Evolutionary conservation across 495 filamentous ascomycete genomes (phyloP).

Genomic region (Extremus antarcticus): DNA sequence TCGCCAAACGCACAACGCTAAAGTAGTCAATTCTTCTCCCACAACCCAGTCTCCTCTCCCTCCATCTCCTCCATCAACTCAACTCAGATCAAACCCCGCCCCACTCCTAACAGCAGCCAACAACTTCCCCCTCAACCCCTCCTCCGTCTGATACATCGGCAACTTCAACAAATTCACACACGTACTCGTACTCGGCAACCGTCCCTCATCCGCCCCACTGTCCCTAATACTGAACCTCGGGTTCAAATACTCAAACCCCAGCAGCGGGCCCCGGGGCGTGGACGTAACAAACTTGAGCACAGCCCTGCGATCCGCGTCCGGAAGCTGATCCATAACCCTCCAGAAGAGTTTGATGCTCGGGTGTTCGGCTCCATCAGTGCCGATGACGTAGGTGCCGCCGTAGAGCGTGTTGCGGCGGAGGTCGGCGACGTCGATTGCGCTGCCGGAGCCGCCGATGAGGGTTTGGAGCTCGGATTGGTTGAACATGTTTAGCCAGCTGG

Average conservation of each 20-base stretch:
- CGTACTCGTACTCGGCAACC: constrained; percentile 89
- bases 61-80: too few species aligned
- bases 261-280: constrained; percentile 79
- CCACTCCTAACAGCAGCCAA: constrained; percentile 85
- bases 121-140: constrained; percentile 60
- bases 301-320: constrained; percentile 63
- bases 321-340: constrained; percentile 69
- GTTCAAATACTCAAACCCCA: constrained; percentile 79
- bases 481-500: constrained; percentile 94
- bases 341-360: constrained; percentile 79
- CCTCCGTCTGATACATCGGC: constrained; percentile 61
- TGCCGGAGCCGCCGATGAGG: constrained; percentile 73
- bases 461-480: constrained; percentile 92
- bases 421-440: constrained; percentile 79
- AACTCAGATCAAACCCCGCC: constrained; percentile 92
- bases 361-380: constrained; percentile 79
- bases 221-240: constrained; percentile 87
- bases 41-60: too few species aligned
- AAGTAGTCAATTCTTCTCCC: background rate
- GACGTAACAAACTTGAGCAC: constrained; percentile 95
- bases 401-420: constrained; percentile 78
- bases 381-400: constrained; percentile 75
- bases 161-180: constrained; percentile 95
- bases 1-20: background rate
- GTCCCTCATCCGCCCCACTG: constrained; percentile 62